Percentiles rank a stretch among this genome's conserved stretches.
phyloP scores from a whole-genome alignment of 805 yeast genomes.

The Myxozyma monticola region DNA sequence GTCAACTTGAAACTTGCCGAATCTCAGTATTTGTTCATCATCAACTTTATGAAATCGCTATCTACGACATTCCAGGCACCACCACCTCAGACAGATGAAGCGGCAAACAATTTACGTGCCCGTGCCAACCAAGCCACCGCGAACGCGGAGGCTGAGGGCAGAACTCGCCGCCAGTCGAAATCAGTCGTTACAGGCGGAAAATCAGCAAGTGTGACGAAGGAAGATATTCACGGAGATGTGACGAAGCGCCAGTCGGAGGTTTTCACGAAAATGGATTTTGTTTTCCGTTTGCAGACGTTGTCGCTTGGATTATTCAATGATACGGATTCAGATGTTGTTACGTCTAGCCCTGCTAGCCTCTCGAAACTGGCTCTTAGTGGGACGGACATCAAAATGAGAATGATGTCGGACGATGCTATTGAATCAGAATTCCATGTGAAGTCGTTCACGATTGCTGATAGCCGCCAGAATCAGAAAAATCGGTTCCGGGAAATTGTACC shows the following conservation, averaged over 20 bases:
- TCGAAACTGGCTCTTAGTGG: conserved; percentile 63
- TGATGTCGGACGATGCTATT: conserved; percentile 57
- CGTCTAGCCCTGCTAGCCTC: conserved; percentile 38
- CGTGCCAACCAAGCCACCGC: background rate
- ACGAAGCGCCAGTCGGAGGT: background rate
- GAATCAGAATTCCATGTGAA: conserved; percentile 62
- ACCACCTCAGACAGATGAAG: conserved; percentile 19
- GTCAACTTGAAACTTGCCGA: conserved; percentile 32
- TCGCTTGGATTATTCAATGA: conserved; percentile 34
- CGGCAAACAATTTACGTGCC: conserved; percentile 7
- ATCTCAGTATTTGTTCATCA: conserved; percentile 31
- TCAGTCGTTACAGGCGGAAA: conserved; percentile 3
- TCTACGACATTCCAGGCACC: conserved; percentile 30
- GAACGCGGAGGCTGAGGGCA: conserved; percentile 1
- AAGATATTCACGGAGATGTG: background rate
- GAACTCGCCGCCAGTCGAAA: conserved; percentile 14
- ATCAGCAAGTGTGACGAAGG: conserved; percentile 3
- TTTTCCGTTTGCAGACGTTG: conserved; percentile 25
- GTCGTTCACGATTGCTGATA: conserved; percentile 77
- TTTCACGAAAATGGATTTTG: conserved; percentile 33
- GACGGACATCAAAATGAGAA: conserved; percentile 50
- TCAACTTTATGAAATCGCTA: conserved; percentile 27
- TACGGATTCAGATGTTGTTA: conserved; percentile 31
- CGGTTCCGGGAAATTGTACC: conserved; percentile 83
- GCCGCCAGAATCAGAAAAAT: conserved; percentile 60